Evolutionary conservation across 2,329 filamentous ascomycete genomes (phyloP).

Genomic region (Curvularia lunata): DNA sequence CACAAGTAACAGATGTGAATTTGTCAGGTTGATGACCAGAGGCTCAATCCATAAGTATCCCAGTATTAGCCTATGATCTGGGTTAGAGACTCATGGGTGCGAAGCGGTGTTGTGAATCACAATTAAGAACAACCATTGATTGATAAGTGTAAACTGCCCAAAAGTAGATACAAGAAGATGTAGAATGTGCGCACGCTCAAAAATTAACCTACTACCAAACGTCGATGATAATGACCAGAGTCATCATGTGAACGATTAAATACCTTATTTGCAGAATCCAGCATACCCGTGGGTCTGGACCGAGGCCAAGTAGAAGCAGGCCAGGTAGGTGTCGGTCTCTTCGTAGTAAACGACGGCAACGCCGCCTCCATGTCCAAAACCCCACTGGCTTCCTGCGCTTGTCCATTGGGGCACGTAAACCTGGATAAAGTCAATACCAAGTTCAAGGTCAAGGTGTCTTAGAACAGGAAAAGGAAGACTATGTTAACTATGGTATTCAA

Average conservation of each 20-base stretch:
- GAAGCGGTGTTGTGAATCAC: not conserved
- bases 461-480: not conserved
- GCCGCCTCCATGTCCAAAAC: not conserved
- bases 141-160: too few relatives aligned
- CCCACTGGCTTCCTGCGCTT: not conserved
- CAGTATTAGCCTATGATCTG: not conserved
- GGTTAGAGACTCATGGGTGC: too few relatives aligned
- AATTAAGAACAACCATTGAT: not conserved
- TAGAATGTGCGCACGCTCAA: not conserved
- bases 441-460: too few relatives aligned
- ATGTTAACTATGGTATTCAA: not conserved
- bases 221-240: not conserved
- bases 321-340: slow-evolving; percentile 10
- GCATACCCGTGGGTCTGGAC: not conserved
- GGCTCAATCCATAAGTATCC: not conserved
- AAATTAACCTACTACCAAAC: not conserved
- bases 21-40: too few relatives aligned
- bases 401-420: not conserved
- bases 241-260: not conserved
- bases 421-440: not conserved
- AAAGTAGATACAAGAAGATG: not conserved
- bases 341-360: slow-evolving; percentile 13
- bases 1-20: too few relatives aligned
- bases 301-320: not conserved
- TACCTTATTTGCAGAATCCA: not conserved